phyloP scores from a whole-genome alignment of 306 rosid species.

The Trifolium dubium region DNA sequence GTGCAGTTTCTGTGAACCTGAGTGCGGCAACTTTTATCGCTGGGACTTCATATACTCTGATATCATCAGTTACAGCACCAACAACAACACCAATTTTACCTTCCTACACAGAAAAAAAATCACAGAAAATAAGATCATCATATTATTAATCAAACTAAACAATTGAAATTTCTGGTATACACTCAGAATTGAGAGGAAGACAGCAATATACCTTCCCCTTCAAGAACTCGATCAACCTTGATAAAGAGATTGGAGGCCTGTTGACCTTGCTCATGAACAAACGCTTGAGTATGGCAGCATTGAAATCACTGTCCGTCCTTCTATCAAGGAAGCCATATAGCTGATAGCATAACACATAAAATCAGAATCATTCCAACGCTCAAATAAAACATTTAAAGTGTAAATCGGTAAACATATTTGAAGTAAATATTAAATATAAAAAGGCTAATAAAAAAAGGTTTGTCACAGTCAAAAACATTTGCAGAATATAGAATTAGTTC shows the following conservation, averaged over 20 bases:
- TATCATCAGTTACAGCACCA: slow-evolving; percentile 74
- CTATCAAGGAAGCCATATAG: slow-evolving; percentile 79
- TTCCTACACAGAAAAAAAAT: slow-evolving; percentile 44
- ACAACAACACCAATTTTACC: slow-evolving; percentile 66
- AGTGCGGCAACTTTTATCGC: slow-evolving; percentile 66
- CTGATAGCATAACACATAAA: slow-evolving; percentile 40
- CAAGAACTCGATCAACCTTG: slow-evolving; percentile 55
- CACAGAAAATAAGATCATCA: neutral
- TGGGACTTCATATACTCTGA: slow-evolving; percentile 77
- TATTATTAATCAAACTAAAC: neutral
- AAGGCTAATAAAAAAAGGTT: neutral
- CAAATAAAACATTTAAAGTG: no score
- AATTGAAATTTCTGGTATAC: neutral
- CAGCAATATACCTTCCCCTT: slow-evolving; percentile 63
- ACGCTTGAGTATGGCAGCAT: slow-evolving; percentile 71
- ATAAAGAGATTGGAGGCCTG: slow-evolving; percentile 77
- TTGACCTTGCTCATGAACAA: slow-evolving; percentile 83
- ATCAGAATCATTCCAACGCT: slow-evolving; percentile 22
- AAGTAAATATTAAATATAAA: neutral
- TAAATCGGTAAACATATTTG: neutral
- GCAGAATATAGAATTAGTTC: slow-evolving; percentile 35
- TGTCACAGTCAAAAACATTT: neutral
- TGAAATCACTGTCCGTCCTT: slow-evolving; percentile 75
- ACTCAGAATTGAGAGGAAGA: neutral
- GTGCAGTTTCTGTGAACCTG: slow-evolving; percentile 76